Conservation (phyloP, 2,329 filamentous ascomycete genomes). For the Xylaria sp. region DNA sequence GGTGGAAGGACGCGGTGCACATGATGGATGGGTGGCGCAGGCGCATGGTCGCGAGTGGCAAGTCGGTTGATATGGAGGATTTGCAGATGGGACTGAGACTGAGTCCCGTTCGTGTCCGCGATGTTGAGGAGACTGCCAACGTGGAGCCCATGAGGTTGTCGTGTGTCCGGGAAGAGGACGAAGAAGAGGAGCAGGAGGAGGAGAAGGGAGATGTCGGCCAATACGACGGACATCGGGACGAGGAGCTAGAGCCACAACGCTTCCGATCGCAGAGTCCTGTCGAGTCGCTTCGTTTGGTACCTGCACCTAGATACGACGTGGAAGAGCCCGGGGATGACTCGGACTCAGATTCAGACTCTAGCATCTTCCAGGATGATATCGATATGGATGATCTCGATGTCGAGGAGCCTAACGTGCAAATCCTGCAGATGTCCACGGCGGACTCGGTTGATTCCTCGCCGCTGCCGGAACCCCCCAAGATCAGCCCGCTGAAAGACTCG, state of each 20-base stretch:
- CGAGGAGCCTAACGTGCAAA: constrained; percentile 50
- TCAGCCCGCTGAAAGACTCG: constrained; percentile 65
- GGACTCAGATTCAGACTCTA: constrained; percentile 53
- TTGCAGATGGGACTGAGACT: constrained; percentile 74
- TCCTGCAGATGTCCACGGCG: constrained; percentile 48
- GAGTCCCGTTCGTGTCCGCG: constrained; percentile 67
- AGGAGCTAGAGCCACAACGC: constrained; percentile 78
- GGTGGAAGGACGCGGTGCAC: constrained; percentile 89
- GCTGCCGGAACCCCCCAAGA: constrained; percentile 59
- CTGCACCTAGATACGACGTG: constrained; percentile 50
- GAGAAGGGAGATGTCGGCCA: constrained; percentile 55
- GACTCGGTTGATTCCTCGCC: constrained; percentile 56
- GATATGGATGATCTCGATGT: constrained; percentile 43
- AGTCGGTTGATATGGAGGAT: constrained; percentile 75
- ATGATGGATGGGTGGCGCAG: constrained; percentile 94
- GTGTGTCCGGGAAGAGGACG: constrained; percentile 56
- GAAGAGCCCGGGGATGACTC: constrained; percentile 48
- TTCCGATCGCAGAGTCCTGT: constrained; percentile 53
- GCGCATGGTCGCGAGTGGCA: constrained; percentile 77
- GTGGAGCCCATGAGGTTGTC: constrained; percentile 54
- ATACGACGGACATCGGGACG: constrained; percentile 48
- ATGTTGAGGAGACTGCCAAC: constrained; percentile 60
- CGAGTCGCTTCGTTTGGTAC: constrained; percentile 56
- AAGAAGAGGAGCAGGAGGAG: constrained; percentile 60
- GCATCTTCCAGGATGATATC: constrained; percentile 58